Conservation (phyloP, 805 yeast genomes). For the Pichia nanzhaoensis region DNA sequence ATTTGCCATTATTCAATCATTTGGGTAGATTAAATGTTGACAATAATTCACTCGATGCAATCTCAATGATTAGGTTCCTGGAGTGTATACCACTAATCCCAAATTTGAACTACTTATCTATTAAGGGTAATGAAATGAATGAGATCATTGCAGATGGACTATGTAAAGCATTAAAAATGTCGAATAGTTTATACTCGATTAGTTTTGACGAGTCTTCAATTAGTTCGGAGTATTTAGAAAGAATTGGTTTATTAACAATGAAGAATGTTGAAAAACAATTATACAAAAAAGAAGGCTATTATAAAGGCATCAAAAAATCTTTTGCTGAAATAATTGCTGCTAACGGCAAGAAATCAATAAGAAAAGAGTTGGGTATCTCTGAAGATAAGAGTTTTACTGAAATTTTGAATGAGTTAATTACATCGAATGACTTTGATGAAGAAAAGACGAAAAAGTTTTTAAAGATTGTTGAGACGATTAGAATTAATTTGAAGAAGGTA, state of each 20-base stretch:
- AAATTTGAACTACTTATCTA: conserved; percentile 58
- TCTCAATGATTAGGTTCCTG: conserved; percentile 52
- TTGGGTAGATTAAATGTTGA: conserved; percentile 68
- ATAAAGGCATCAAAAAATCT: conserved; percentile 6
- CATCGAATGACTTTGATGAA: conserved; percentile 14
- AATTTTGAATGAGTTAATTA: conserved; percentile 19
- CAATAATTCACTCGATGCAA: conserved; percentile 50
- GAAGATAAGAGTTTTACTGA: conserved; percentile 18
- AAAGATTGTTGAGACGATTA: conserved; percentile 35
- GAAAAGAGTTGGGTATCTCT: conserved; percentile 10
- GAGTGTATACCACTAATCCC: conserved; percentile 66
- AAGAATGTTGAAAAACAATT: conserved; percentile 66
- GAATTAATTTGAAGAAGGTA: conserved; percentile 39
- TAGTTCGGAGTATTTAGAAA: conserved; percentile 57
- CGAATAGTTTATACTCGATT: conserved; percentile 56
- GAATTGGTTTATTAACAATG: conserved; percentile 74
- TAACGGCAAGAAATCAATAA: conserved; percentile 4
- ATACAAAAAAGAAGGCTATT: conserved; percentile 9
- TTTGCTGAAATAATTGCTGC: conserved; percentile 15
- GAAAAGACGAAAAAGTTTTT: conserved; percentile 25
- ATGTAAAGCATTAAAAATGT: conserved; percentile 60
- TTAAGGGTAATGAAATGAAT: conserved; percentile 57
- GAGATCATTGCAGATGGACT: conserved; percentile 58
- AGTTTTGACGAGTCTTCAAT: conserved; percentile 60
- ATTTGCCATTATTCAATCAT: conserved; percentile 61